These are phyloP conservation scores for Fomes fomentarius DNA, from an alignment of 1,284 basidiomycete genomes.

Conservation along the genomic window DNA sequence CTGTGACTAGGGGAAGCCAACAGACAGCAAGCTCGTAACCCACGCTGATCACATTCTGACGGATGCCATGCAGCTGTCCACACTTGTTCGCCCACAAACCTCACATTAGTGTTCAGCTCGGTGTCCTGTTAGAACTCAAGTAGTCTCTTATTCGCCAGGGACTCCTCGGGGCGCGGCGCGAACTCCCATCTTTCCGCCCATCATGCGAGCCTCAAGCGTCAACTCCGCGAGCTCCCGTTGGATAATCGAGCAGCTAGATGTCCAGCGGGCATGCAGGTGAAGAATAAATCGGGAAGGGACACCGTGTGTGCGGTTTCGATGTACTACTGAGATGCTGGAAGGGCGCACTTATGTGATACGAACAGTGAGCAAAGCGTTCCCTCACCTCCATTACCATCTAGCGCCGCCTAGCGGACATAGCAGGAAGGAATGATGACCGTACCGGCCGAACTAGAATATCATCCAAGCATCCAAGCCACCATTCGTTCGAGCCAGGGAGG, in stretches of 20 bases:
- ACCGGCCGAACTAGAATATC: too few species aligned
- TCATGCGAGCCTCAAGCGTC: not conserved
- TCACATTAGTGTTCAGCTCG: too few species aligned
- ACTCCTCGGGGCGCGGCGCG: not conserved
- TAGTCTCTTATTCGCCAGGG: not conserved
- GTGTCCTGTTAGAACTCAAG: too few species aligned
- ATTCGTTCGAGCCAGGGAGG: too few species aligned
- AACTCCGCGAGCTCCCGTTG: not conserved
- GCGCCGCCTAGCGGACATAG: not conserved
- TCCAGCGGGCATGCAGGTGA: not conserved
- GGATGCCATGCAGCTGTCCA: not conserved
- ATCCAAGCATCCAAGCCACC: too few species aligned
- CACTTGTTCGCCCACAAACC: not conserved
- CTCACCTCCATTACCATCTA: not conserved
- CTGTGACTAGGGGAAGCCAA: not conserved
- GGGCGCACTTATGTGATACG: not conserved
- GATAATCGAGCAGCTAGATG: not conserved
- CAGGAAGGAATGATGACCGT: not conserved
- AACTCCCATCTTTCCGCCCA: not conserved
- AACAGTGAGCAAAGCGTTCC: not conserved
- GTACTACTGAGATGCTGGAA: not conserved
- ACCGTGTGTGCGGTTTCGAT: not conserved
- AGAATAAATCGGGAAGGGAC: not conserved
- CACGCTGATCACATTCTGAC: not conserved
- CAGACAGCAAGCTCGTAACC: not conserved